phyloP scores from a whole-genome alignment of 1,139 yeast species.

The Nematodospora anomalae region DNA sequence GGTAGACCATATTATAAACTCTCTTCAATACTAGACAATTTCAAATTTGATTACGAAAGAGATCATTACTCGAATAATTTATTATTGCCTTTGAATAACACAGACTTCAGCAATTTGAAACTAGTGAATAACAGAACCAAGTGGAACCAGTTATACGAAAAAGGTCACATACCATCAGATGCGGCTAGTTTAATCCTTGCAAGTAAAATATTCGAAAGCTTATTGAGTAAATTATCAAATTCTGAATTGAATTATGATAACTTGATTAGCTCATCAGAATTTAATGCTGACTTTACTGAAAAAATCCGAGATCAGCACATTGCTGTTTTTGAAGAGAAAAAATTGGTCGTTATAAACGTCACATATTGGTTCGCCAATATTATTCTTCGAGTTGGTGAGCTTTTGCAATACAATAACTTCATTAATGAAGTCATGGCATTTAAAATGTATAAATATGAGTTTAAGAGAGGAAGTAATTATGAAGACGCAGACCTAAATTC shows the following conservation, averaged over 20 bases:
- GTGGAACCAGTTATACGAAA: constrained; percentile 15
- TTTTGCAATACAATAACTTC: constrained; percentile 16
- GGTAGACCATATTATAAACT: constrained; percentile 40
- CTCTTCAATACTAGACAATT: constrained; percentile 14
- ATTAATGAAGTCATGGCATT: constrained; percentile 17
- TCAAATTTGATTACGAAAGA: constrained; percentile 17
- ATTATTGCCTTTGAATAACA: constrained; percentile 18
- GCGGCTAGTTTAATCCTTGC: constrained; percentile 20
- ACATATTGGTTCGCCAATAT: constrained; percentile 28
- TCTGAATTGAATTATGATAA: constrained; percentile 17
- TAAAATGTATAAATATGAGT: constrained; percentile 14
- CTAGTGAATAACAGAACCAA: constrained; percentile 11
- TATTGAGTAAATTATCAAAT: constrained; percentile 25
- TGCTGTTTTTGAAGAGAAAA: constrained; percentile 14
- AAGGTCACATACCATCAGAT: constrained; percentile 12
- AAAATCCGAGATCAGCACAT: constrained; percentile 11
- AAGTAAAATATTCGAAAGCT: constrained; percentile 27
- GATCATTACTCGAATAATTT: constrained; percentile 16
- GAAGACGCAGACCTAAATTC: not conserved
- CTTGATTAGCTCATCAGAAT: constrained; percentile 9
- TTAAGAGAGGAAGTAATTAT: not conserved
- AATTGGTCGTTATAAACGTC: constrained; percentile 30
- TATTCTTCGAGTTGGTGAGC: constrained; percentile 23
- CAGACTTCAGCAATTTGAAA: constrained; percentile 12
- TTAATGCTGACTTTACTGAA: constrained; percentile 6